Conservation (phyloP, 352 stramenopile species). For the Pythium scleroteichum region DNA sequence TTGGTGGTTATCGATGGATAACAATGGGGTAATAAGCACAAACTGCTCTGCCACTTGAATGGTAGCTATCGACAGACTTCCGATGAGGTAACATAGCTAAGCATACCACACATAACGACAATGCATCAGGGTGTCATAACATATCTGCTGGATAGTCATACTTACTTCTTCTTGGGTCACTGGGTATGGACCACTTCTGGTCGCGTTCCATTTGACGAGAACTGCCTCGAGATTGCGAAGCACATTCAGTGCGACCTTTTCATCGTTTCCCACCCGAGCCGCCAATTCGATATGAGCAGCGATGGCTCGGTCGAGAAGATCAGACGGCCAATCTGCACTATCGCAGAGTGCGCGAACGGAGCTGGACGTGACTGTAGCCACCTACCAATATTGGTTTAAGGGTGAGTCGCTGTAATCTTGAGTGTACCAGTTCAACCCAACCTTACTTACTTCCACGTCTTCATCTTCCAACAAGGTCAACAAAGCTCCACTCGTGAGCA, state of each 20-base stretch:
- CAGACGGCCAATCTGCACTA: constrained; percentile 3
- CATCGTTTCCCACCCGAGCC: constrained; percentile 2
- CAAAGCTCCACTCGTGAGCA: constrained; percentile 65
- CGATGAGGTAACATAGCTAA: constrained; percentile 20
- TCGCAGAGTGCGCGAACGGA: constrained; percentile 41
- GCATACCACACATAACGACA: neutral
- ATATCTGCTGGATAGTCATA: neutral
- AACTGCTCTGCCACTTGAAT: neutral
- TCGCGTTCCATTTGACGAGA: constrained; percentile 1
- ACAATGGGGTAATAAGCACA: constrained; percentile 1
- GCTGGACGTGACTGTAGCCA: constrained; percentile 48
- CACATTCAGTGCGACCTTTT: neutral
- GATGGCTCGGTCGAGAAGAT: constrained; percentile 18
- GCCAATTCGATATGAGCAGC: constrained; percentile 56
- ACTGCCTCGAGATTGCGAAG: constrained; percentile 8
- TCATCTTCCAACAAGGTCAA: constrained; percentile 65
- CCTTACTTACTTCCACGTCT: constrained; percentile 24
- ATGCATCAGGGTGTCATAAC: neutral
- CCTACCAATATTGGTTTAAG: constrained; percentile 14
- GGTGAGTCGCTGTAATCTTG: neutral
- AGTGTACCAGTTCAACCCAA: neutral
- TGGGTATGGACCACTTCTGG: constrained; percentile 5
- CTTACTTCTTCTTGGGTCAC: constrained; percentile 39
- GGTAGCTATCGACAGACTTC: constrained; percentile 11
- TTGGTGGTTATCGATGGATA: constrained; percentile 1